Conservation (phyloP, 495 filamentous ascomycete genomes). For the Annulohypoxylon nitens region DNA sequence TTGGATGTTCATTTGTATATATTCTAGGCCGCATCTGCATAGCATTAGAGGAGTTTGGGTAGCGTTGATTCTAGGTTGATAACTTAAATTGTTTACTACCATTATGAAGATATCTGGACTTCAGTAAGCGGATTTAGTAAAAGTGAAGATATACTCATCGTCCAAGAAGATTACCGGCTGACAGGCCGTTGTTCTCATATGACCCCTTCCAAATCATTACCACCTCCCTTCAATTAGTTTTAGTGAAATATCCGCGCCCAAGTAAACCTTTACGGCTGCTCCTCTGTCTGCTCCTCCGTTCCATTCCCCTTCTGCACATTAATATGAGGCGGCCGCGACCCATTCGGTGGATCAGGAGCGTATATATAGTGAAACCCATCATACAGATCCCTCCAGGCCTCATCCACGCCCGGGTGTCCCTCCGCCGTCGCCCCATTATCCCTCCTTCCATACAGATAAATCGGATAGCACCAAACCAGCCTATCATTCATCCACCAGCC, state of each 20-base stretch:
- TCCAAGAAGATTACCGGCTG: background rate
- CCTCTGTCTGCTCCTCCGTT: background rate
- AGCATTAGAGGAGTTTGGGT: background rate
- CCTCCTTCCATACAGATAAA: background rate
- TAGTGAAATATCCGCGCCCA: background rate
- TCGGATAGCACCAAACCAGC: constrained; percentile 28
- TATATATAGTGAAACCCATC: constrained; percentile 16
- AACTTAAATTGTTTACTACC: background rate
- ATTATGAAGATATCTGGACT: background rate
- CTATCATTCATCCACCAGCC: background rate
- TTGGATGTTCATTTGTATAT: constrained; percentile 2
- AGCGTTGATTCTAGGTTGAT: background rate
- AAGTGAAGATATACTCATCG: background rate
- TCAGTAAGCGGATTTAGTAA: background rate
- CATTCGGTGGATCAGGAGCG: background rate
- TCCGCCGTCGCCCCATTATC: constrained; percentile 25
- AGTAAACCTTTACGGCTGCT: background rate
- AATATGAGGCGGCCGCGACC: constrained; percentile 9
- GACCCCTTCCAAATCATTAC: background rate
- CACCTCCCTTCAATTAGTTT: background rate
- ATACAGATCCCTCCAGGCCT: constrained; percentile 22
- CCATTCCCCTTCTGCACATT: too few species aligned
- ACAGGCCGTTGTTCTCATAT: background rate
- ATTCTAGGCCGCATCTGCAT: background rate
- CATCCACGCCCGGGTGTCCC: constrained; percentile 18